A percentile compares a stretch with the other conserved stretches of the same genome.
Conservation (phyloP, 2,329 filamentous ascomycete genomes). For the Pseudocercospora pini-densiflorae region DNA sequence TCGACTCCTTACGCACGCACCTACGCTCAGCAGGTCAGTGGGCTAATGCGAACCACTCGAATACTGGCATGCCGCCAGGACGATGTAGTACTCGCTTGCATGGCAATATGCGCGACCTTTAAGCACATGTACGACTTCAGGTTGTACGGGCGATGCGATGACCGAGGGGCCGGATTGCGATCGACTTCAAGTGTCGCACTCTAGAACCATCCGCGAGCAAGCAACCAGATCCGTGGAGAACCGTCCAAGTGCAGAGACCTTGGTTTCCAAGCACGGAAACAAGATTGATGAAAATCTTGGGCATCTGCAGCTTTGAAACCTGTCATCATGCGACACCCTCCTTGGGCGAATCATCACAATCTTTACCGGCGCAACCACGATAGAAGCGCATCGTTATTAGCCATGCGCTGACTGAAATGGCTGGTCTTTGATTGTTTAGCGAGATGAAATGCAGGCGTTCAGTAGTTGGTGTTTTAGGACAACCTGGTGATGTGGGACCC, state of each 20-base stretch:
- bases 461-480: background rate
- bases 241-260: background rate
- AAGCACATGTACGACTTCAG: background rate
- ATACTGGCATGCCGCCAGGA: background rate
- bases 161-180: background rate
- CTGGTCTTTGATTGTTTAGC: background rate
- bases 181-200: background rate
- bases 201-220: background rate
- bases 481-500: background rate
- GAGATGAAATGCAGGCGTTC: background rate
- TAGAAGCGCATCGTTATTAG: background rate
- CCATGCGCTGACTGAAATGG: background rate
- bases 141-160: background rate
- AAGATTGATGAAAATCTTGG: background rate
- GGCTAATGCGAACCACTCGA: background rate
- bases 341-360: background rate
- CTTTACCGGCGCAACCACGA: background rate
- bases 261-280: background rate
- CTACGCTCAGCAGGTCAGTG: background rate
- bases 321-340: slow-evolving; percentile 1
- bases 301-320: background rate
- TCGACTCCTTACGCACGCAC: background rate
- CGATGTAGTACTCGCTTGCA: background rate
- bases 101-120: background rate
- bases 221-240: background rate